These are phyloP conservation scores for Nicotiana paniculata DNA, from an alignment of 257 asterid genomes.

Conservation along the genomic window DNA sequence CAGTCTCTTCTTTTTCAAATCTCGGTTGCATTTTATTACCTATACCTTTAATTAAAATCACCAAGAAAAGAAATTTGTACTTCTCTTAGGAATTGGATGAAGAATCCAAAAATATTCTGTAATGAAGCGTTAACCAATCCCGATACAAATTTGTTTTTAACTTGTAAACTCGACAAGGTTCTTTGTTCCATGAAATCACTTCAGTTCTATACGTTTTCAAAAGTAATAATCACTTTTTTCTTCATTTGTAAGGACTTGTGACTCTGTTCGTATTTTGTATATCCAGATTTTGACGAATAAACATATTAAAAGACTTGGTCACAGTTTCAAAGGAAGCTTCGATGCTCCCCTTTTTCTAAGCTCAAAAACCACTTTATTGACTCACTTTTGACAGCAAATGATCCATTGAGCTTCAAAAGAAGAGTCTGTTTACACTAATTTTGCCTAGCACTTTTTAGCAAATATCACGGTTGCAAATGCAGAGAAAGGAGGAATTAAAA, in stretches of 20 bases:
- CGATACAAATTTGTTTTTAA: not conserved
- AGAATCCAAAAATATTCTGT: not conserved
- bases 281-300: not conserved
- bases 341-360: not conserved
- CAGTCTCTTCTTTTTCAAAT: not conserved
- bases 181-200: not conserved
- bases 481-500: not conserved
- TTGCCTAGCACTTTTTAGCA: not conserved
- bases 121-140: not conserved
- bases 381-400: not conserved
- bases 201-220: too few species aligned
- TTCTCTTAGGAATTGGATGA: not conserved
- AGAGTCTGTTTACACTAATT: not conserved
- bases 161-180: not conserved
- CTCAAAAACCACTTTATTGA: not conserved
- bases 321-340: constrained; percentile 3
- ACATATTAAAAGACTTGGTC: not conserved
- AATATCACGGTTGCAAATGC: not conserved
- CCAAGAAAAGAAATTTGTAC: not conserved
- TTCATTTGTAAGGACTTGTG: too few species aligned
- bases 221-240: not conserved
- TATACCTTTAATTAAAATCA: not conserved
- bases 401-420: not conserved
- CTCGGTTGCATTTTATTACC: not conserved
- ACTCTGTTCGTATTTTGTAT: too few species aligned